These are phyloP conservation scores for Prillingera fragicola DNA, from an alignment of 1,284 basidiomycete genomes.

Conservation along the genomic window DNA sequence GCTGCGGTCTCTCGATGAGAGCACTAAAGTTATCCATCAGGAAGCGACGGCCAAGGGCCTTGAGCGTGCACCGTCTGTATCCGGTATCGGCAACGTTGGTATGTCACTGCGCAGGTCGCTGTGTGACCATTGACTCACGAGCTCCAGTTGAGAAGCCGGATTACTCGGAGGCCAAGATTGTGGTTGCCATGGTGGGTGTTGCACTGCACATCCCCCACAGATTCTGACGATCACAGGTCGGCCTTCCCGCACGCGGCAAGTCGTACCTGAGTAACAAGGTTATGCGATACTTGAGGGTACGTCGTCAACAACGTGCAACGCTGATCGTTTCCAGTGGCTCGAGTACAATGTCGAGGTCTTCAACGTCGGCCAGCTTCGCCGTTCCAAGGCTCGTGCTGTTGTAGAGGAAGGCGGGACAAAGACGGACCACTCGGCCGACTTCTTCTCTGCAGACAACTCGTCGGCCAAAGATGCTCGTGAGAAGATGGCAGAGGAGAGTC, in stretches of 20 bases:
- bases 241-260: conserved; percentile 74
- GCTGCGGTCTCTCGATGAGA: conserved; percentile 44
- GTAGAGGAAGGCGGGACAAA: conserved; percentile 63
- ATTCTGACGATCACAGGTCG: conserved; percentile 64
- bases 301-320: conserved; percentile 14
- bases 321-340: conserved; percentile 65
- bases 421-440: conserved; percentile 85
- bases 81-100: conserved; percentile 48
- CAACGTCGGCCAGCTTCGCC: conserved; percentile 92
- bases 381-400: conserved; percentile 64
- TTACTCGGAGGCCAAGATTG: conserved; percentile 97
- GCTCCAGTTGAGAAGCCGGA: conserved; percentile 83
- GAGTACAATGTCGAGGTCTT: conserved; percentile 99
- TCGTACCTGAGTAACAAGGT: conserved; percentile 80
- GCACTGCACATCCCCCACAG: neutral
- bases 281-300: conserved; percentile 69
- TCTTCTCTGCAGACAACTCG: conserved; percentile 83
- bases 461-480: conserved; percentile 75
- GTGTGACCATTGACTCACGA: neutral
- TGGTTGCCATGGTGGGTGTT: conserved; percentile 81
- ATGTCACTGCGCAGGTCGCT: conserved; percentile 6
- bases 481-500: conserved; percentile 78
- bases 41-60: conserved; percentile 34
- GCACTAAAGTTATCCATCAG: conserved; percentile 41
- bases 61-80: conserved; percentile 45